These are phyloP conservation scores for Solanum bukasovii DNA, from an alignment of 257 asterid species.

Conservation along the genomic window DNA sequence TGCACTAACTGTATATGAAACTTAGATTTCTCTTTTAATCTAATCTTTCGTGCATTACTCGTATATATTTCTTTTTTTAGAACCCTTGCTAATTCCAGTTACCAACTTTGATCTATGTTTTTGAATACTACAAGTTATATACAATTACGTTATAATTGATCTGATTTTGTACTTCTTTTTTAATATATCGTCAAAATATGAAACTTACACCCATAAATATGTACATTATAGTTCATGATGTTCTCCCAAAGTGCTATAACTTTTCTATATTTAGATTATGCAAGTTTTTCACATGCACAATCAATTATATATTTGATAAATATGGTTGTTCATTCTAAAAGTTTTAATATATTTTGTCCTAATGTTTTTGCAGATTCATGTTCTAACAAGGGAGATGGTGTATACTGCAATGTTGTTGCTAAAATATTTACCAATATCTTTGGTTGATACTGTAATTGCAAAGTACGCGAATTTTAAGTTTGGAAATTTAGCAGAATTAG, in stretches of 20 bases:
- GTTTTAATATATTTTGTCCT: neutral
- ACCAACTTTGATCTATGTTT: neutral
- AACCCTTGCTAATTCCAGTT: neutral
- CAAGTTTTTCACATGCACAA: neutral
- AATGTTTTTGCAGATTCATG: constrained; percentile 29
- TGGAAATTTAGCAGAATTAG: constrained; percentile 29
- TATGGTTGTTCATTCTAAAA: neutral
- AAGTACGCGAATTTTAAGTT: neutral
- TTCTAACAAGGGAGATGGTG: constrained; percentile 22
- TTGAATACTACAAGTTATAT: neutral
- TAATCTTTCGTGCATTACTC: neutral
- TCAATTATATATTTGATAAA: neutral
- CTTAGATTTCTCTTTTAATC: neutral
- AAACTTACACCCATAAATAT: neutral
- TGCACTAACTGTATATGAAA: neutral
- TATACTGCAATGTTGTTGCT: constrained; percentile 32
- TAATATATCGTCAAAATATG: neutral
- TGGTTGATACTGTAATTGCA: constrained; percentile 19
- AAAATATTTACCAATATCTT: neutral
- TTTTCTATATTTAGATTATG: neutral
- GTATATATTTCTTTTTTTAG: neutral
- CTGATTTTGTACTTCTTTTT: neutral
- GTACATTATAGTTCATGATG: neutral
- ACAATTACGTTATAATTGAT: neutral
- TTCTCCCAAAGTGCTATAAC: neutral